phyloP scores from a whole-genome alignment of 768 basidiomycete species.

The Boletus patriciae region DNA sequence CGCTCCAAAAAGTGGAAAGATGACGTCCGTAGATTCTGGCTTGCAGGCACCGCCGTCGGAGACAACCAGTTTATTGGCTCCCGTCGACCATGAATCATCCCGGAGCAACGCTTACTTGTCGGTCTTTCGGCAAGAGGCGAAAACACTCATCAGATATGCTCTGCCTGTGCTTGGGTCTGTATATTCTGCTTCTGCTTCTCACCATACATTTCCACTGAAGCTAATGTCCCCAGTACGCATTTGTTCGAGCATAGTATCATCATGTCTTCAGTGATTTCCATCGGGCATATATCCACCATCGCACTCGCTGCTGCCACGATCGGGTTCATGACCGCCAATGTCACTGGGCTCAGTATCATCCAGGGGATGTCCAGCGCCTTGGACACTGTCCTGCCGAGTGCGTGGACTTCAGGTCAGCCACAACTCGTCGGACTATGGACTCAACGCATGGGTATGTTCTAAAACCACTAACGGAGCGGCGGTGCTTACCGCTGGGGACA shows the following conservation, averaged over 20 bases:
- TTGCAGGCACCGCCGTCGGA: conserved; percentile 35
- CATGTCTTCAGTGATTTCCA: conserved; percentile 81
- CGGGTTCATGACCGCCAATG: too few species aligned
- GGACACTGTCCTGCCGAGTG: too few species aligned
- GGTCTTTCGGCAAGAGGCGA: conserved; percentile 6
- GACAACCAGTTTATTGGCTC: conserved; percentile 55
- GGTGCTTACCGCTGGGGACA: not conserved
- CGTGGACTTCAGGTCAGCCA: conserved; percentile 89
- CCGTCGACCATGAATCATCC: conserved; percentile 34
- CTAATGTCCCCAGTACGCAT: conserved; percentile 48
- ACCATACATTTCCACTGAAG: not conserved
- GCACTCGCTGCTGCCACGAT: conserved; percentile 83
- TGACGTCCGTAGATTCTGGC: not conserved
- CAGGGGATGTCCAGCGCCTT: too few species aligned
- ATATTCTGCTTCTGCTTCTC: not conserved
- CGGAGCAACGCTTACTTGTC: conserved; percentile 17
- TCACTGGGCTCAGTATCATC: too few species aligned
- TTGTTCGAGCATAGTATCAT: conserved; percentile 85
- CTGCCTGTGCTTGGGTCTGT: conserved; percentile 76
- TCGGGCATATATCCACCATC: conserved; percentile 88
- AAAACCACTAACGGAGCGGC: not conserved
- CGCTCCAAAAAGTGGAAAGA: not conserved
- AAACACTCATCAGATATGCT: conserved; percentile 61
- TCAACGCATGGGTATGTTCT: conserved; percentile 71
- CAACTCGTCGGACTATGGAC: conserved; percentile 87